Evolutionary conservation across 305 asterid species (phyloP).

Genomic region (Galium porrigens): DNA sequence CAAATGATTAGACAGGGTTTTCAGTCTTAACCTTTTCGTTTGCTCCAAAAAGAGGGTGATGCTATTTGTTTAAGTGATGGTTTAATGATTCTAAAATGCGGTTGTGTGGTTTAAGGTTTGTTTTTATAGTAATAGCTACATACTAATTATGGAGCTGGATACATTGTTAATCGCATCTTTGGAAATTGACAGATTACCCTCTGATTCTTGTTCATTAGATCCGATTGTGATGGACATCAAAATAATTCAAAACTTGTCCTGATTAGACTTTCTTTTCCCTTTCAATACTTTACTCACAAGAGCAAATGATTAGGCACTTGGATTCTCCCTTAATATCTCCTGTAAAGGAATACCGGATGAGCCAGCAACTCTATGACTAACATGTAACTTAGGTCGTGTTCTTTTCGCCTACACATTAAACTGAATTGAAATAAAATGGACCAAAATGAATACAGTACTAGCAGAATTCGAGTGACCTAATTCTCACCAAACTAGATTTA

Average conservation of each 20-base stretch:
- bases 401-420: neutral
- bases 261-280: constrained; percentile 9
- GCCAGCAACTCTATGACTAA: neutral
- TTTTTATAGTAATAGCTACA: constrained; percentile 2
- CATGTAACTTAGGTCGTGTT: neutral
- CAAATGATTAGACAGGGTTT: constrained; percentile 9
- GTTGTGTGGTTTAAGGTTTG: constrained; percentile 4
- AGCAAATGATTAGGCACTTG: neutral
- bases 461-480: no score
- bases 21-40: constrained; percentile 8
- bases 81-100: neutral
- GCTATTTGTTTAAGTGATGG: neutral
- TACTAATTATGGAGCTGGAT: neutral
- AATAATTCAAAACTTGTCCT: constrained; percentile 7
- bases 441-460: no score
- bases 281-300: constrained; percentile 7
- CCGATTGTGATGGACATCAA: constrained; percentile 22
- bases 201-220: constrained; percentile 16
- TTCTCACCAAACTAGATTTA: neutral
- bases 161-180: constrained; percentile 16
- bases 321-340: neutral
- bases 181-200: constrained; percentile 28
- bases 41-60: neutral
- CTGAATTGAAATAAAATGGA: neutral
- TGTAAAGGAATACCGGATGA: no score